Evolutionary conservation across 2,329 filamentous ascomycete species (phyloP).

Genomic region (Clonostachys solani): DNA sequence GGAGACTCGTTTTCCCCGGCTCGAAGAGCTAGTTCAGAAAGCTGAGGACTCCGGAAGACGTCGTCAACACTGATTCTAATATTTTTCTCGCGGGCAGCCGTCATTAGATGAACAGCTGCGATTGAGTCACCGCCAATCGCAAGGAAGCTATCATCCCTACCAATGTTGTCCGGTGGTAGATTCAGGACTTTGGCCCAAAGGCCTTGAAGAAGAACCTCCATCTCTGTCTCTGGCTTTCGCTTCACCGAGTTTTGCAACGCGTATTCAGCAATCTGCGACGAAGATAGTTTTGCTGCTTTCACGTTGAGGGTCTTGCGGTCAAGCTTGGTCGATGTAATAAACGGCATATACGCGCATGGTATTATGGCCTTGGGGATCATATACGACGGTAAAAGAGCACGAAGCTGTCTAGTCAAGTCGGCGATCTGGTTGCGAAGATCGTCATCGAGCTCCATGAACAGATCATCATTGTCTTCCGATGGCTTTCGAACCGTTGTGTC

Average conservation of each 20-base stretch:
- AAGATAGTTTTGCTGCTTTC: background rate
- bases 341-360: constrained; percentile 21
- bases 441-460: constrained; percentile 5
- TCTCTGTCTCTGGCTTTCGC: constrained; percentile 8
- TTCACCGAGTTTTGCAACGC: constrained; percentile 15
- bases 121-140: constrained; percentile 9
- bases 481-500: too few relatives aligned
- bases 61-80: constrained; percentile 7
- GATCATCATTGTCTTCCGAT: background rate
- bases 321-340: constrained; percentile 36
- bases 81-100: background rate
- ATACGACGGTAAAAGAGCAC: constrained; percentile 4
- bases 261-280: constrained; percentile 7
- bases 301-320: constrained; percentile 5
- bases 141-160: constrained; percentile 5
- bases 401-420: constrained; percentile 7
- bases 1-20: background rate
- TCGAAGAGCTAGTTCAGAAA: background rate
- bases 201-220: constrained; percentile 17
- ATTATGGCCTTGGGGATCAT: constrained; percentile 7
- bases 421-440: constrained; percentile 5
- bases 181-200: constrained; percentile 20
- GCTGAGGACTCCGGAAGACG: constrained; percentile 5
- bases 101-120: constrained; percentile 6
- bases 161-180: background rate